phyloP scores from a whole-genome alignment of 2,329 filamentous ascomycete genomes.

The Pleurostoma richardsiae region DNA sequence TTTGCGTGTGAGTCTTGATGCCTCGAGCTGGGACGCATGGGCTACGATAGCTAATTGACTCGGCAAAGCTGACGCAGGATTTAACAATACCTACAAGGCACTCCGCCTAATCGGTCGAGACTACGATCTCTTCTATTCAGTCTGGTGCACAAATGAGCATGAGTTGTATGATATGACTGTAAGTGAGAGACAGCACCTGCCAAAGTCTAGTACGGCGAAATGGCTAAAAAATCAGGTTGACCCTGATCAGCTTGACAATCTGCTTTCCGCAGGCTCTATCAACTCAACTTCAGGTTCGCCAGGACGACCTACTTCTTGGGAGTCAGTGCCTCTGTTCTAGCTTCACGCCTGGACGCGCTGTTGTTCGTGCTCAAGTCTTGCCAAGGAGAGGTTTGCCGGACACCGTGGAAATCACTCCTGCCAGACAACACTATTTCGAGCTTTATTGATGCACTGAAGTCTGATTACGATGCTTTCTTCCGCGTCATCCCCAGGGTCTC shows the following conservation, averaged over 20 bases:
- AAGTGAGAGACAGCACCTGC: constrained; percentile 9
- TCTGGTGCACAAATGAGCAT: constrained; percentile 65
- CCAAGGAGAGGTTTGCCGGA: constrained; percentile 43
- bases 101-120: constrained; percentile 45
- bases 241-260: constrained; percentile 45
- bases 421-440: constrained; percentile 44
- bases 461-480: constrained; percentile 49
- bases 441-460: constrained; percentile 45
- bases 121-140: constrained; percentile 61
- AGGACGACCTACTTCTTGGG: constrained; percentile 6
- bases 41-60: constrained; percentile 27
- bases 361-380: constrained; percentile 59
- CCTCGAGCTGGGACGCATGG: constrained; percentile 11
- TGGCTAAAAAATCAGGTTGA: constrained; percentile 33
- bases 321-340: constrained; percentile 22
- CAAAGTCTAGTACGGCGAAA: no score
- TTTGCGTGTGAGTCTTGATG: neutral
- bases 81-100: constrained; percentile 57
- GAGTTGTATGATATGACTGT: constrained; percentile 61
- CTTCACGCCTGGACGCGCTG: constrained; percentile 51
- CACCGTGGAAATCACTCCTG: constrained; percentile 54
- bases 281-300: constrained; percentile 16
- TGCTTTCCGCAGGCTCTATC: constrained; percentile 14
- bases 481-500: no score
- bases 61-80: constrained; percentile 11